Percentiles rank a stretch among this genome's conserved stretches.
Evolutionary conservation across 2,329 filamentous ascomycete species (phyloP).

Genomic region (Stemphylium beticola): DNA sequence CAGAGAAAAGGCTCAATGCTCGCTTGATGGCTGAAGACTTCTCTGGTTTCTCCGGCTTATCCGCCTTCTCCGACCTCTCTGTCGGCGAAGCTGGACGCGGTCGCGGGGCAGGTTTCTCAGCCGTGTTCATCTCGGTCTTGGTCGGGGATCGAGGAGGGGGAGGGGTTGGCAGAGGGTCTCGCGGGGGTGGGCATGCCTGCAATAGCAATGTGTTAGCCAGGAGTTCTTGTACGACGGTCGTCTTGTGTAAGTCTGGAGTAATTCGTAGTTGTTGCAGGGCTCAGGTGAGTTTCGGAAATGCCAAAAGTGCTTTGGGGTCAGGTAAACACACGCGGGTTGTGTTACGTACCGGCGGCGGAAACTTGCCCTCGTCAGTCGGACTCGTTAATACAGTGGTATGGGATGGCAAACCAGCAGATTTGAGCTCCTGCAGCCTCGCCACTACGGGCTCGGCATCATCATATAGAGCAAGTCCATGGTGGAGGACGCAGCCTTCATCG

Average conservation of each 20-base stretch:
- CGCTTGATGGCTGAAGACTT: slow-evolving; percentile 23
- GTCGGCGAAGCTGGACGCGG: slow-evolving; percentile 21
- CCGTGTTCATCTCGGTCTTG: slow-evolving; percentile 20
- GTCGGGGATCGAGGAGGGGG: slow-evolving; percentile 14
- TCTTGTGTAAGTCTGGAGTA: slow-evolving; percentile 6
- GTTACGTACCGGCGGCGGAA: slow-evolving; percentile 43
- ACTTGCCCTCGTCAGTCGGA: slow-evolving; percentile 46
- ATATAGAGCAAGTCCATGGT: slow-evolving; percentile 57
- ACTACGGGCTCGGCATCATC: slow-evolving; percentile 51
- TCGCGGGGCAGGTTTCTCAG: slow-evolving; percentile 19
- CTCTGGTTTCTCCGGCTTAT: slow-evolving; percentile 11
- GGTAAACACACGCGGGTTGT: slow-evolving; percentile 17
- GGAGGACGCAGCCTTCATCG: slow-evolving; percentile 58
- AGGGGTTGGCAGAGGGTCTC: slow-evolving; percentile 12
- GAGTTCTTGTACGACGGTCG: slow-evolving; percentile 3
- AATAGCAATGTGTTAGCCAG: slow-evolving; percentile 20
- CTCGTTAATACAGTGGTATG: slow-evolving; percentile 43
- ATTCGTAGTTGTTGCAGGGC: slow-evolving; percentile 5
- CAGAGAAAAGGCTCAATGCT: slow-evolving; percentile 21
- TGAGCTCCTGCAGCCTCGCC: slow-evolving; percentile 43
- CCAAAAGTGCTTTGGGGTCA: slow-evolving; percentile 10
- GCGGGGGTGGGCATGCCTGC: slow-evolving; percentile 14
- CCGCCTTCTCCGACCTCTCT: slow-evolving; percentile 16
- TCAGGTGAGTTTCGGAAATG: slow-evolving; percentile 8
- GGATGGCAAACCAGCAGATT: slow-evolving; percentile 48